phyloP scores from a whole-genome alignment of 2,329 filamentous ascomycete species.

The Fusarium foetens region DNA sequence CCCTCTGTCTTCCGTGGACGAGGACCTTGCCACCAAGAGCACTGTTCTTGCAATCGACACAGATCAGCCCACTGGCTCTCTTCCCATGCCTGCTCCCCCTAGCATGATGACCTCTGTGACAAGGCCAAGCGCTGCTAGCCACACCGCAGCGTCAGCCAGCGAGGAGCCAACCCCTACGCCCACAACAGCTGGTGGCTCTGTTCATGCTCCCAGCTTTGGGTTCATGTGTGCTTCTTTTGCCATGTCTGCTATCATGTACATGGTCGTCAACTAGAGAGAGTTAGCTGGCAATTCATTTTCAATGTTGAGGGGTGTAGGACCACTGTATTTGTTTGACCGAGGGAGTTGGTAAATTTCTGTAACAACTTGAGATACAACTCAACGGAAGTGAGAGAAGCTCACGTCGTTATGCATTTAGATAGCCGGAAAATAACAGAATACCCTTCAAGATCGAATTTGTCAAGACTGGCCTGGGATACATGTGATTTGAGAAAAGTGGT shows the following conservation, averaged over 20 bases:
- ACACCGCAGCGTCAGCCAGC: background rate
- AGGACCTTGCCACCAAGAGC: slow-evolving; percentile 35
- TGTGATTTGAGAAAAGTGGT: background rate
- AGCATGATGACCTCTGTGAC: slow-evolving; percentile 27
- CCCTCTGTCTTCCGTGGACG: slow-evolving; percentile 25
- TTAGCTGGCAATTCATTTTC: background rate
- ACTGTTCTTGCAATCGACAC: slow-evolving; percentile 36
- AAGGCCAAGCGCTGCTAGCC: slow-evolving; percentile 4
- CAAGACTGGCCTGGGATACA: background rate
- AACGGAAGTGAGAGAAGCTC: slow-evolving; percentile 6
- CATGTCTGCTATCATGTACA: slow-evolving; percentile 32
- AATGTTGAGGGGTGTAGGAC: background rate
- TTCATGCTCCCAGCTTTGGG: slow-evolving; percentile 22
- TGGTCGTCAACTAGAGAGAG: slow-evolving; percentile 23
- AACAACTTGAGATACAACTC: slow-evolving; percentile 15
- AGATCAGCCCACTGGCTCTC: slow-evolving; percentile 31
- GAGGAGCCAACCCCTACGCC: slow-evolving; percentile 21
- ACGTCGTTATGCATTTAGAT: background rate
- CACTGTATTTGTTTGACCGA: slow-evolving; percentile 11
- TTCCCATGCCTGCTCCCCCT: slow-evolving; percentile 27
- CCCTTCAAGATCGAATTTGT: background rate
- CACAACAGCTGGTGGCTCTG: slow-evolving; percentile 20
- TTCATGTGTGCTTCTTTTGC: slow-evolving; percentile 32
- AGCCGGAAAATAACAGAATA: slow-evolving; percentile 8
- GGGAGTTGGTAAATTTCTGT: slow-evolving; percentile 9